Conservation (phyloP, 371 early-diverging fungal genomes). For the Mucor racemosus region DNA sequence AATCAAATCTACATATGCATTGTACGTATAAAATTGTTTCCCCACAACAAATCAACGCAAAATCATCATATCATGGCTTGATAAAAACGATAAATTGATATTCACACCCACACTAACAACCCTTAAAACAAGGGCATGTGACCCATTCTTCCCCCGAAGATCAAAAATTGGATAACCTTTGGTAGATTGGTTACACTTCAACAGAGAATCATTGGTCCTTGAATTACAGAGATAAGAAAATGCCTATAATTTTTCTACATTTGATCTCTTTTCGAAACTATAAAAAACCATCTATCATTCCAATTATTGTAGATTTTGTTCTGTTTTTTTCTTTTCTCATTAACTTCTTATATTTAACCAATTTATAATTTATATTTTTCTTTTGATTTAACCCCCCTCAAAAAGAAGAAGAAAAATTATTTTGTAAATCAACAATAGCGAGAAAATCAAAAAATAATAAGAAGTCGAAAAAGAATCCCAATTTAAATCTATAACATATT, state of each 20-base stretch:
- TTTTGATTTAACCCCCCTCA: constrained; percentile 6
- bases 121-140: constrained; percentile 15
- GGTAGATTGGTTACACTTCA: constrained; percentile 16
- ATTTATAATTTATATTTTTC: constrained; percentile 4
- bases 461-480: neutral
- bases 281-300: constrained; percentile 6
- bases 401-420: neutral
- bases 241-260: constrained; percentile 18
- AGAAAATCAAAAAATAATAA: neutral
- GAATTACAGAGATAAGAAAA: constrained; percentile 25
- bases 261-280: constrained; percentile 7
- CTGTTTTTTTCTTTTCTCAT: constrained; percentile 6
- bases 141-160: constrained; percentile 5
- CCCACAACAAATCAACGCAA: neutral
- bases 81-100: neutral
- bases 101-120: neutral
- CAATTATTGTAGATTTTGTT: constrained; percentile 3
- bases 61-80: too few species aligned
- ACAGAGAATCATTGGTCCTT: constrained; percentile 26
- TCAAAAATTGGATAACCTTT: neutral
- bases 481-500: neutral
- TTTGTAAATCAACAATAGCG: neutral
- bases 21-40: neutral
- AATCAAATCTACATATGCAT: neutral
- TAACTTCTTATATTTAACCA: constrained; percentile 5